Evolutionary conservation across 352 stramenopile genomes (phyloP), one percentile per base, ranked within the genome.

Genomic region (Plasmopara viticola): DNA sequence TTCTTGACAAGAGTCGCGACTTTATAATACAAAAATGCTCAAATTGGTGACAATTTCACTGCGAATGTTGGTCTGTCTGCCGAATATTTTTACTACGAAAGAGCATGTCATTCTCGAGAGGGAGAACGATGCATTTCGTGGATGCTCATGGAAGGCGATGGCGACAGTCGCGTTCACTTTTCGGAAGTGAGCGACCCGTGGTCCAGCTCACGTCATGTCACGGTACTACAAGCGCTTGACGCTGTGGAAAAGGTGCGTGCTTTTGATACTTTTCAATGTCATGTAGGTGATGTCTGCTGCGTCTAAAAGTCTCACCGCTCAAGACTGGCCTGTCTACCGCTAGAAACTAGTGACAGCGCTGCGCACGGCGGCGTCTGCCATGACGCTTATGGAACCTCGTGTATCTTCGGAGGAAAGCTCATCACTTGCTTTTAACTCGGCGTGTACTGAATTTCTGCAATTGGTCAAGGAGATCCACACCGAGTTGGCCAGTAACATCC

Each of bases 401-500:
- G 69, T 64, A 10, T 84, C 79, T 20, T 82, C 72, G 0, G 77
- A 88, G 3, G 77, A 86, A 48, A 88, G 53, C 57, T 78, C 74
- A 34, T 82, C 67, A 12, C 75, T 83, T 49, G 73, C 78, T 31
- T 94, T 94, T 58, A 88, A 84, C 58, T 66, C 71, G 47, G 58
- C 83, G 17, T 87, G 80, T 54, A 89, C 77, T 39, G 80, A 91
- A 56, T 94, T 94, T 61, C 62, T 94, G 51, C 83, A 91, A 67
- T 74, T 91, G 41, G 72, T 94, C n/a, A 78, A 85, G 49, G 78
- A 90, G 58, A 87, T 94, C 53, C 83, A 94, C 68, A 71, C 73
- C 6, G 83, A 94, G 53, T 68, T 94, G 15, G 83, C 80, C 13
- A 75, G 72, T 60, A 79, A 94, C 60, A 86, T 90, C 54, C 83